These are phyloP conservation scores for Graphiopsis chlorocephala DNA, from an alignment of 2,329 filamentous ascomycete species.

Conservation along the genomic window DNA sequence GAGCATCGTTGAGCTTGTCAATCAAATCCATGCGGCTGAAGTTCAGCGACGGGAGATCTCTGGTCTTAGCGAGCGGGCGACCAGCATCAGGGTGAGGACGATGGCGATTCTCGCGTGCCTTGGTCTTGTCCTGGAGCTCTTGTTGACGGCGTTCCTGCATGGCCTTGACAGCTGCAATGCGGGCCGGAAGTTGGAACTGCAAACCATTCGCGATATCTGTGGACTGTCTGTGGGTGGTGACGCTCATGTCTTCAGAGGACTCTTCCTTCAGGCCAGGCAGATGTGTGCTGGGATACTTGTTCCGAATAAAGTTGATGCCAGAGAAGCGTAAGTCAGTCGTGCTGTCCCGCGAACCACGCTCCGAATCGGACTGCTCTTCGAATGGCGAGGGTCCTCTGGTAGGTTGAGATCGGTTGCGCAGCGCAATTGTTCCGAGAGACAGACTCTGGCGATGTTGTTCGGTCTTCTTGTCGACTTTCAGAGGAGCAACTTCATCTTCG, in stretches of 20 bases:
- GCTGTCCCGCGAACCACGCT: slow-evolving; percentile 24
- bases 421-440: slow-evolving; percentile 21
- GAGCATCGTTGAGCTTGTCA: slow-evolving; percentile 44
- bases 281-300: slow-evolving; percentile 32
- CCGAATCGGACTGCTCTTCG: slow-evolving; percentile 23
- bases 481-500: slow-evolving; percentile 35
- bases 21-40: slow-evolving; percentile 49
- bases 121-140: slow-evolving; percentile 32
- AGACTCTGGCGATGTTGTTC: slow-evolving; percentile 23
- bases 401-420: slow-evolving; percentile 23
- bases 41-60: slow-evolving; percentile 46
- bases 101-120: slow-evolving; percentile 23
- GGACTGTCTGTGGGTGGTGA: slow-evolving; percentile 26
- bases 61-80: slow-evolving; percentile 36
- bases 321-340: slow-evolving; percentile 28
- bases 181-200: slow-evolving; percentile 32
- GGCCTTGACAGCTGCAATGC: slow-evolving; percentile 35
- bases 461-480: slow-evolving; percentile 33
- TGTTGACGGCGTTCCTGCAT: slow-evolving; percentile 35
- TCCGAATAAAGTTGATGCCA: slow-evolving; percentile 23
- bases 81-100: slow-evolving; percentile 31
- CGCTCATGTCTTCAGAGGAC: slow-evolving; percentile 47
- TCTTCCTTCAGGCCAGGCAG: slow-evolving; percentile 49
- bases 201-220: slow-evolving; percentile 18
- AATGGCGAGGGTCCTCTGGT: slow-evolving; percentile 23